phyloP scores from a whole-genome alignment of 1,284 basidiomycete species.

The Fistulina hepatica region DNA sequence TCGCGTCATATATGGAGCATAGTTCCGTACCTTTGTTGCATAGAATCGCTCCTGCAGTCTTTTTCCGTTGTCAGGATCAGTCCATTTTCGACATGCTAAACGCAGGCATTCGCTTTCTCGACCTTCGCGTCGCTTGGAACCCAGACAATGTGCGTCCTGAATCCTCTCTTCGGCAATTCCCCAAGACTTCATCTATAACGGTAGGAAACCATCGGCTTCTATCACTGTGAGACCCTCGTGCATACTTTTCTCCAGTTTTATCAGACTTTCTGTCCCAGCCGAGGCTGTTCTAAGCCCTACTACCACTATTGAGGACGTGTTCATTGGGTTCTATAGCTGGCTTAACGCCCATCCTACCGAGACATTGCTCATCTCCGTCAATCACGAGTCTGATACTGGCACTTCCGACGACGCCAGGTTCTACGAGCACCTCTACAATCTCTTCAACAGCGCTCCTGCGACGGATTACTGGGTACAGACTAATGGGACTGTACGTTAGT shows the following conservation, averaged over 20 bases:
- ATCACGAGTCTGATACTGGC: conserved; percentile 11
- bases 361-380: conserved; percentile 11
- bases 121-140: conserved; percentile 13
- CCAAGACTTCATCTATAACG: conserved; percentile 1
- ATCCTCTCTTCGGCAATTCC: neutral
- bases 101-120: conserved; percentile 11
- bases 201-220: conserved; percentile 11
- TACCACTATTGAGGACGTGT: conserved; percentile 13
- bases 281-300: conserved; percentile 10
- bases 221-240: conserved; percentile 9
- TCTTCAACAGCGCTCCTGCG: conserved; percentile 10
- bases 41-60: conserved; percentile 7
- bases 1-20: no score
- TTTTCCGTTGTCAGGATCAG: conserved; percentile 12
- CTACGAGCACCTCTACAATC: conserved; percentile 12
- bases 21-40: no score
- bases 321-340: conserved; percentile 13
- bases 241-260: neutral
- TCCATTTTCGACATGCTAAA: conserved; percentile 12
- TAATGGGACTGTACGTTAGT: conserved; percentile 8
- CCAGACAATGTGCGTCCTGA: conserved; percentile 1
- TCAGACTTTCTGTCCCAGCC: conserved; percentile 1
- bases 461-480: conserved; percentile 12
- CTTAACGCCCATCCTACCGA: conserved; percentile 13
- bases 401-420: conserved; percentile 12